Evolutionary conservation across 495 filamentous ascomycete genomes (phyloP).

Genomic region (Penicillium simplicissimum): DNA sequence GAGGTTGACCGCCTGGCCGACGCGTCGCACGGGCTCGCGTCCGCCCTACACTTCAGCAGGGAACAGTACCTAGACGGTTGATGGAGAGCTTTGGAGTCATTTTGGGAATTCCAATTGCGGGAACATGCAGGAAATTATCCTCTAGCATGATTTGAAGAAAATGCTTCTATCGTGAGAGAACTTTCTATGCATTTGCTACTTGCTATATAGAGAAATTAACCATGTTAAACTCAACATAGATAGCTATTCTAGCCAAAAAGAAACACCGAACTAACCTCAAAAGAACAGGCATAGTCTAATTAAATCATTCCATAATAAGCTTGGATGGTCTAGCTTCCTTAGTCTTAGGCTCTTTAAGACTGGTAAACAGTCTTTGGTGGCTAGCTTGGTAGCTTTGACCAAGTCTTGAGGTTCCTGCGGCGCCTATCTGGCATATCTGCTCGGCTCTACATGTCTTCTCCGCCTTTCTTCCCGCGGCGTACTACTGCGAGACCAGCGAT

Average conservation of each 20-base stretch:
- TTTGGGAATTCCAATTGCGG: not conserved
- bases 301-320: too few species aligned
- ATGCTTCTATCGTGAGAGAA: not conserved
- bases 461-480: not conserved
- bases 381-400: too few species aligned
- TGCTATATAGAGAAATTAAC: not conserved
- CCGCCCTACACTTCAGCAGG: conserved; percentile 15
- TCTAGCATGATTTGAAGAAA: not conserved
- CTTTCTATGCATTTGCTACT: not conserved
- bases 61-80: not conserved
- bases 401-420: too few species aligned
- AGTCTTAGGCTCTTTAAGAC: too few species aligned
- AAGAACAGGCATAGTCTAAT: too few species aligned
- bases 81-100: not conserved
- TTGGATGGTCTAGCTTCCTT: too few species aligned
- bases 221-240: too few species aligned
- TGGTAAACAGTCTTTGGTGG: too few species aligned
- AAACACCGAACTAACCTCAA: too few species aligned
- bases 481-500: not conserved
- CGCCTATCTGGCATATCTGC: too few species aligned
- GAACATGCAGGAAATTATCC: not conserved
- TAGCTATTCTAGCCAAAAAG: too few species aligned
- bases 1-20: conserved; percentile 31
- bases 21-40: conserved; percentile 34
- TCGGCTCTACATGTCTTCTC: too few species aligned